phyloP scores from a whole-genome alignment of 768 basidiomycete genomes.

The Pisolithus sp. region DNA sequence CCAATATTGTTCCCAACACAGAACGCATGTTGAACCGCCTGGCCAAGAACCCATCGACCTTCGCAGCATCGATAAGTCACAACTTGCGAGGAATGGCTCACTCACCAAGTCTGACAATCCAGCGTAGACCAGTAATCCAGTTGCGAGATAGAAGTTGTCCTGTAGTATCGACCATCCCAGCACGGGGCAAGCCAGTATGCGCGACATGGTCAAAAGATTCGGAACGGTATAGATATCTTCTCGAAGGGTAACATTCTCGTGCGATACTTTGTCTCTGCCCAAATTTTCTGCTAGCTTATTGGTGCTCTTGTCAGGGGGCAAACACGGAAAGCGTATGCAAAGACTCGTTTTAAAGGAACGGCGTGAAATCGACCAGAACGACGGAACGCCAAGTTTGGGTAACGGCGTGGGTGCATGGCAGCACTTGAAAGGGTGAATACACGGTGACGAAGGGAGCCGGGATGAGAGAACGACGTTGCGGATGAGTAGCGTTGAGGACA shows the following conservation, averaged over 20 bases:
- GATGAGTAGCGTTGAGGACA: constrained; percentile 7
- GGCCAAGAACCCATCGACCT: constrained; percentile 92
- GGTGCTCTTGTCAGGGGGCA: constrained; percentile 4
- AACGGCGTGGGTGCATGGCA: neutral
- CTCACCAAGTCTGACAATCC: constrained; percentile 89
- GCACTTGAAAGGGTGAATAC: neutral
- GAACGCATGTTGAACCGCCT: constrained; percentile 79
- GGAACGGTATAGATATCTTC: constrained; percentile 96
- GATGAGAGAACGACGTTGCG: constrained; percentile 5
- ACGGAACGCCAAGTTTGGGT: neutral
- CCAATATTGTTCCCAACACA: constrained; percentile 92
- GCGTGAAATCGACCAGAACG: neutral
- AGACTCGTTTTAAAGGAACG: constrained; percentile 12
- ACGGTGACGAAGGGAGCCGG: constrained; percentile 1
- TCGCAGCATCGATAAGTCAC: constrained; percentile 7
- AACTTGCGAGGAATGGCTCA: constrained; percentile 7
- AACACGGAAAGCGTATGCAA: constrained; percentile 6
- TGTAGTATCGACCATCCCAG: constrained; percentile 88
- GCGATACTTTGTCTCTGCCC: constrained; percentile 1
- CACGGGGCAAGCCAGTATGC: constrained; percentile 84
- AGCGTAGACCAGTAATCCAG: constrained; percentile 79
- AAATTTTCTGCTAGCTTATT: constrained; percentile 4
- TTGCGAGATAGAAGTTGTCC: constrained; percentile 74
- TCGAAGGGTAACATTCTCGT: constrained; percentile 34
- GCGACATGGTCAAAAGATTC: constrained; percentile 80